Evolutionary conservation across 352 stramenopile species (phyloP).

Genomic region (Phytophthora ramorum): DNA sequence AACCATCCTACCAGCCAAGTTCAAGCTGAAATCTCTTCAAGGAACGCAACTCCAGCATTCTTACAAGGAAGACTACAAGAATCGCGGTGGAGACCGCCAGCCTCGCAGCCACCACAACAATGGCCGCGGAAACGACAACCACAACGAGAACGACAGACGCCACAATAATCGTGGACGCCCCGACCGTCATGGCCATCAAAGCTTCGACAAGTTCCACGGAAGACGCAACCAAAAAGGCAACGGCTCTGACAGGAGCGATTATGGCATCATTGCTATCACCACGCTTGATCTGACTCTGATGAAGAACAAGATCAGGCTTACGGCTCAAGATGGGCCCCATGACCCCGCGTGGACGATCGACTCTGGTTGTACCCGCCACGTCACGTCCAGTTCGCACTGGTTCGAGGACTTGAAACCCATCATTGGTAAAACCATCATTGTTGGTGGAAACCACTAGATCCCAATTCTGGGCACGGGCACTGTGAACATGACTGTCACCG

Average conservation of each 20-base stretch:
- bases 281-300: constrained; percentile 3
- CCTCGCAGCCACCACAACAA: not conserved
- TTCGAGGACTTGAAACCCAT: constrained; percentile 7
- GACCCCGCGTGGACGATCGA: constrained; percentile 19
- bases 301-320: constrained; percentile 1
- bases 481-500: constrained; percentile 12
- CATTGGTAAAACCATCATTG: constrained; percentile 15
- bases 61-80: constrained; percentile 6
- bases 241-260: not conserved
- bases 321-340: not conserved
- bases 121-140: not conserved
- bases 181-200: not conserved
- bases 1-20: constrained; percentile 21
- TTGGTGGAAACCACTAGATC: constrained; percentile 25
- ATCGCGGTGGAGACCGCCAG: not conserved
- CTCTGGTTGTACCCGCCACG: constrained; percentile 21
- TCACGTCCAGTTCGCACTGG: constrained; percentile 4
- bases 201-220: constrained; percentile 8
- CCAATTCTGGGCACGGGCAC: constrained; percentile 6
- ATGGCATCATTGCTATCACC: no score
- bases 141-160: not conserved
- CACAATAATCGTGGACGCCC: not conserved
- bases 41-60: constrained; percentile 1
- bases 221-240: not conserved
- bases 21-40: constrained; percentile 12